Evolutionary conservation across 441 rosid species (phyloP).

Genomic region (Erysimum pusillum): DNA sequence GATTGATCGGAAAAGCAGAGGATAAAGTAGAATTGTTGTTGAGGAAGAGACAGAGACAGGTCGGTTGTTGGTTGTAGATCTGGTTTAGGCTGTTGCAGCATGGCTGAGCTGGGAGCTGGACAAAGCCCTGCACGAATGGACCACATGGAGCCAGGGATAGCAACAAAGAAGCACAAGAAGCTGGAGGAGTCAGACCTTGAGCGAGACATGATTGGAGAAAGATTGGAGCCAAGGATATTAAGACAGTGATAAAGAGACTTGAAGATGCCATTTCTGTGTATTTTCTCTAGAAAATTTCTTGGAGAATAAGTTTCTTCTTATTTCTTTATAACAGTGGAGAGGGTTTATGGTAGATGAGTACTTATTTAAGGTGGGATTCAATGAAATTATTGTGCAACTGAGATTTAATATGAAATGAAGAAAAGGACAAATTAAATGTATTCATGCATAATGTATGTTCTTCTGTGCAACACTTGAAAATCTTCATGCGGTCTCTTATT

Average conservation of each 20-base stretch:
- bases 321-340: conserved; percentile 12
- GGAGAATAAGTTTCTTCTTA: conserved; percentile 1
- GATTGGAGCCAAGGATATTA: conserved; percentile 42
- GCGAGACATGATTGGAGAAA: conserved; percentile 41
- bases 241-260: conserved; percentile 42
- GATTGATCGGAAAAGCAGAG: conserved; percentile 66
- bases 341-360: conserved; percentile 21
- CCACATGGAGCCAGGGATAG: conserved; percentile 69
- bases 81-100: conserved; percentile 73
- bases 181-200: conserved; percentile 51
- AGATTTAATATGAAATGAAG: neutral
- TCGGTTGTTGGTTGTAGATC: conserved; percentile 59
- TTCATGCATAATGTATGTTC: conserved; percentile 56
- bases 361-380: conserved; percentile 45
- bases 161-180: conserved; percentile 61
- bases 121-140: conserved; percentile 69
- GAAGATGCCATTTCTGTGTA: conserved; percentile 43
- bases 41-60: conserved; percentile 75
- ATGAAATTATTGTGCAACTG: conserved; percentile 35
- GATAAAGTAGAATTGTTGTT: conserved; percentile 51
- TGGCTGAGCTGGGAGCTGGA: conserved; percentile 54
- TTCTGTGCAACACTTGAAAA: conserved; percentile 47
- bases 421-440: neutral
- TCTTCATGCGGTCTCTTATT: conserved; percentile 45
- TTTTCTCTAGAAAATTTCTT: neutral